phyloP scores from a whole-genome alignment of 139 green algal species.

The Chlamydomonas incerta region DNA sequence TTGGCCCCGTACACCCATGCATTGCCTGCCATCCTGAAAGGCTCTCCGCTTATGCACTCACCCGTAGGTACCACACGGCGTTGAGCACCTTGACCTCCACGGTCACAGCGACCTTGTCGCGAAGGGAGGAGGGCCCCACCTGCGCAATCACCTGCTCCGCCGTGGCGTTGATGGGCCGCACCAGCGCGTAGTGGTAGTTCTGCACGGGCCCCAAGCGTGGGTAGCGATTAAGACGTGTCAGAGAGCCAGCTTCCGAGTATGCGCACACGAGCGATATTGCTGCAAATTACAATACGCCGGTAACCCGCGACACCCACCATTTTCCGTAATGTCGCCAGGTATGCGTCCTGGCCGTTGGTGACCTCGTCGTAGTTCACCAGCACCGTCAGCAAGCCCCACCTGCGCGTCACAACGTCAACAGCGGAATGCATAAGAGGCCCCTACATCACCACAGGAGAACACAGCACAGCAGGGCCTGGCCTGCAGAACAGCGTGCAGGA shows the following conservation, averaged over 20 bases:
- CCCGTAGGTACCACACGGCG: constrained; percentile 13
- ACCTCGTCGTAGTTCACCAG: constrained; percentile 29
- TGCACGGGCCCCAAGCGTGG: no score
- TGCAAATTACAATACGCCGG: no score
- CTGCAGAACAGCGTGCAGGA: no score
- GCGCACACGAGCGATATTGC: no score
- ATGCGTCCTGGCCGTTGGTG: constrained; percentile 4
- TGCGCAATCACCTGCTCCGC: constrained; percentile 23
- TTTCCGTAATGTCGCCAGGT: background rate
- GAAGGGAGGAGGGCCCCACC: background rate
- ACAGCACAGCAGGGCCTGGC: no score
- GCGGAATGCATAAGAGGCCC: no score
- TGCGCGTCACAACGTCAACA: no score
- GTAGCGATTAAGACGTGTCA: no score
- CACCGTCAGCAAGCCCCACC: constrained; percentile 37
- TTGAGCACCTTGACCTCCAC: constrained; percentile 16
- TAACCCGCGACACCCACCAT: background rate
- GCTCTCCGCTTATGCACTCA: background rate
- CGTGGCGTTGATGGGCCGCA: constrained; percentile 17
- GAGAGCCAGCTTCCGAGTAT: no score
- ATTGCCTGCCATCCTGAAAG: no score
- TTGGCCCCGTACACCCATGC: no score
- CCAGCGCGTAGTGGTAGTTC: constrained; percentile 25
- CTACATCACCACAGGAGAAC: no score
- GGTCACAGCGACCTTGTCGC: background rate